A percentile compares a stretch with the other conserved stretches of the same genome.
phyloP scores from a whole-genome alignment of 129 eudicot genomes.

The sunflower (Helianthus annuus) region HanXRQr2.0-SUNRISE NC_035441.2:10732499-10732998 shows the following conservation, averaged over 20 bases:
- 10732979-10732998: constrained; percentile 4
- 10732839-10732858: constrained; percentile 19
- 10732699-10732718: background rate
- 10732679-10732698: background rate
- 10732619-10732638: background rate
- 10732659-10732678: background rate
- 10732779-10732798: constrained; percentile 15
- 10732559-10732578: background rate
- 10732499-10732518: constrained; percentile 7
- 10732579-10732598: constrained; percentile 9
- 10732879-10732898: background rate
- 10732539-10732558: background rate
- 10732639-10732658: background rate
- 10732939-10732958: constrained; percentile 1
- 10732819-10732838: constrained; percentile 24
- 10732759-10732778: constrained; percentile 18
- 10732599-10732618: background rate
- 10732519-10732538: background rate
- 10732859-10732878: background rate
- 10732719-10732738: background rate
- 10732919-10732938: constrained; percentile 22
- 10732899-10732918: constrained; percentile 15
- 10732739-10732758: background rate
- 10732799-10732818: background rate
- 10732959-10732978: background rate